Evolutionary conservation across 345 rosid genomes (phyloP).

Genomic region (Angophora floribunda): DNA sequence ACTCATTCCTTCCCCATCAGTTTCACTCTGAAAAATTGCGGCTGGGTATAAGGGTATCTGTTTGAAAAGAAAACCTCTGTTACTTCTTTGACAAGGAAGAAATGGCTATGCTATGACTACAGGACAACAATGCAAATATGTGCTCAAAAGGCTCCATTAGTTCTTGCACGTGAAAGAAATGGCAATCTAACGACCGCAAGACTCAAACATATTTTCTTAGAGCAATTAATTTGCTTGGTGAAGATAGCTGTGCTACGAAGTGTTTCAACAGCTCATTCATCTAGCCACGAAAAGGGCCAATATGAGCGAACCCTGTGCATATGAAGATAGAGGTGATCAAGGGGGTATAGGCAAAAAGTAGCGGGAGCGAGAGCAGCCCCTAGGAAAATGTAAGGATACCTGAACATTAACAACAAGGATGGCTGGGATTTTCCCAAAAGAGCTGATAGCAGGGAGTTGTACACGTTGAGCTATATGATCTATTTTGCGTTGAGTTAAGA

Average conservation of each 20-base stretch:
- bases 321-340: background rate
- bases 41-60: conserved; percentile 89
- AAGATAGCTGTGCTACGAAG: background rate
- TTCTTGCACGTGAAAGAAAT: background rate
- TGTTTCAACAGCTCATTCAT: background rate
- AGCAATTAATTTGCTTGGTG: background rate
- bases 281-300: background rate
- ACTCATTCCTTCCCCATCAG: conserved; percentile 53
- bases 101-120: background rate
- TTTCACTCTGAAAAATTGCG: conserved; percentile 41
- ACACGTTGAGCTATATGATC: conserved; percentile 72
- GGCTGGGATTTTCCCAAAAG: conserved; percentile 55
- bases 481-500: conserved; percentile 61
- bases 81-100: background rate
- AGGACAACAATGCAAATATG: background rate
- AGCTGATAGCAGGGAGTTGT: conserved; percentile 49
- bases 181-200: background rate
- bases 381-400: conserved; percentile 25
- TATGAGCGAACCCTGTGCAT: background rate
- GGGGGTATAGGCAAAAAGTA: background rate
- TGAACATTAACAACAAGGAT: conserved; percentile 86
- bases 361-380: background rate
- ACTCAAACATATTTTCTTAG: background rate
- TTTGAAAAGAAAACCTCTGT: background rate
- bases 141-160: background rate